A percentile compares a stretch with the other conserved stretches of the same genome.
Evolutionary conservation across 345 rosid species (phyloP).

Genomic region (Eucalyptus virginea): DNA sequence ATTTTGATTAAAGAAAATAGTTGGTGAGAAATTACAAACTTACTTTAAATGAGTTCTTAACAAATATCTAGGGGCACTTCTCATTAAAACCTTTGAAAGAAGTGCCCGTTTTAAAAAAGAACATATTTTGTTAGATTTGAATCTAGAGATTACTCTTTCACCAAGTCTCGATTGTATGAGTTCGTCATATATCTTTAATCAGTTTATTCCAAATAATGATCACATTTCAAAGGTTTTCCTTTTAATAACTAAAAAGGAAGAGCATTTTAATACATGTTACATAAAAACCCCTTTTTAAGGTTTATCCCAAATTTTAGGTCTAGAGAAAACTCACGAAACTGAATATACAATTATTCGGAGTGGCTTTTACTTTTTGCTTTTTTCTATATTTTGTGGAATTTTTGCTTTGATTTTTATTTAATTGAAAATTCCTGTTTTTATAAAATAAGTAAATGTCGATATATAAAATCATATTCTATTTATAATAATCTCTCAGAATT

Average conservation of each 20-base stretch:
- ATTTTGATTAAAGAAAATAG: neutral
- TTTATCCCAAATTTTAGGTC: neutral
- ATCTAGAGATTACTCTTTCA: too few relatives aligned
- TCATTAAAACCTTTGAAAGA: neutral
- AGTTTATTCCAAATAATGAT: neutral
- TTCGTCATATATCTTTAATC: too few relatives aligned
- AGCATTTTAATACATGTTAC: too few relatives aligned
- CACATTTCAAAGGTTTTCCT: neutral
- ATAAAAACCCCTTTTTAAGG: too few relatives aligned
- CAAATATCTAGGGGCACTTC: neutral
- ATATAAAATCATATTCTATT: neutral
- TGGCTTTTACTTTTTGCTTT: neutral
- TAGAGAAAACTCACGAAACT: neutral
- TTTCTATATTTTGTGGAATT: neutral
- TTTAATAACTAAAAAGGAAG: neutral
- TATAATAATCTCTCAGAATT: neutral
- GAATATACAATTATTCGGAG: fast-evolving
- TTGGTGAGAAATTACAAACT: neutral
- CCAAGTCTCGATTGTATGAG: fast-evolving
- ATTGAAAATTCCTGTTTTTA: neutral
- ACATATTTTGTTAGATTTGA: neutral
- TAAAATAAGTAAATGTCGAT: neutral
- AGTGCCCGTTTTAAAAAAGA: neutral
- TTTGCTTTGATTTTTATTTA: neutral
- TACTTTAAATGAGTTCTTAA: neutral